Conservation (phyloP, 2,329 filamentous ascomycete genomes). For the Colletotrichum sp. region DNA sequence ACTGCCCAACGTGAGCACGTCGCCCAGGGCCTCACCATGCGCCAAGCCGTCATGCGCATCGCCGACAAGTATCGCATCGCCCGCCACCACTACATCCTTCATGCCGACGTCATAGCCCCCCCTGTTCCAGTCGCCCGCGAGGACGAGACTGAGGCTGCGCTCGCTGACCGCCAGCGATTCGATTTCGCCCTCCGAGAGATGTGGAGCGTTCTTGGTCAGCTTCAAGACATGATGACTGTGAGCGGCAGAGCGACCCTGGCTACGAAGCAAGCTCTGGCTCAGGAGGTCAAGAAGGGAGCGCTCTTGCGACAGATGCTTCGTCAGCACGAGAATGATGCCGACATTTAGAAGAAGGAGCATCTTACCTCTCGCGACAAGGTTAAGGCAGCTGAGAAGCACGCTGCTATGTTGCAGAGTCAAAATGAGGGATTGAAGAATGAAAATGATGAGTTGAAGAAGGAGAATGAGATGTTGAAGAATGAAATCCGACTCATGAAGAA, state of each 20-base stretch:
- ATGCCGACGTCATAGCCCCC: accelerated
- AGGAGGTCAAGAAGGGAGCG: neutral
- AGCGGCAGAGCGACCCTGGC: neutral
- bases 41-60: neutral
- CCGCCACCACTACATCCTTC: neutral
- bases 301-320: too few relatives aligned
- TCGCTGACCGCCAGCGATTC: neutral
- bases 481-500: neutral
- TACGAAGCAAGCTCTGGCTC: neutral
- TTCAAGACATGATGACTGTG: neutral
- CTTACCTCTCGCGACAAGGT: neutral
- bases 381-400: neutral
- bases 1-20: neutral
- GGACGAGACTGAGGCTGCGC: neutral
- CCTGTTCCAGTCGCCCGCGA: neutral
- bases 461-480: neutral
- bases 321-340: neutral
- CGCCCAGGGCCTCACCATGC: neutral
- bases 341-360: neutral
- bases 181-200: neutral
- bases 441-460: too few relatives aligned
- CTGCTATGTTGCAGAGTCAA: neutral
- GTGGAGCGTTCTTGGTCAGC: neutral
- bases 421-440: neutral
- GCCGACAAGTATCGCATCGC: neutral